Percentiles rank a stretch among this genome's conserved stretches.
phyloP scores from a whole-genome alignment of 768 basidiomycete species.

The Mycena polygramma region DNA sequence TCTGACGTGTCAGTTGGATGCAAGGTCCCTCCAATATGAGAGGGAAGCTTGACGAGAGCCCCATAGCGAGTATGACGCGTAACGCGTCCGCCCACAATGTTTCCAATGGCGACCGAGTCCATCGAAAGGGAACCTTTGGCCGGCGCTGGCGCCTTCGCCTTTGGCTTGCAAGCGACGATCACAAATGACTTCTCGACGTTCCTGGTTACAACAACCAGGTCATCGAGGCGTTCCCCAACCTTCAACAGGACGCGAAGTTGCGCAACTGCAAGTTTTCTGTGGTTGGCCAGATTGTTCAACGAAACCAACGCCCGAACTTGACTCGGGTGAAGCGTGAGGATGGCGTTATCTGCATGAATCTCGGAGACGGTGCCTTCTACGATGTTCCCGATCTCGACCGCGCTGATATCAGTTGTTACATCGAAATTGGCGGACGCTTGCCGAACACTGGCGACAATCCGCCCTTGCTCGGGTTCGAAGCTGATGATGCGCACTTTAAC shows the following conservation, averaged over 20 bases:
- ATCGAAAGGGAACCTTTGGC: slow-evolving; percentile 69
- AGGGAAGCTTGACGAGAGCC: slow-evolving; percentile 80
- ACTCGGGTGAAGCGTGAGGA: slow-evolving; percentile 79
- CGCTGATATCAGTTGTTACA: slow-evolving; percentile 72
- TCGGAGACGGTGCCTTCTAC: slow-evolving; percentile 81
- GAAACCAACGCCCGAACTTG: slow-evolving; percentile 87
- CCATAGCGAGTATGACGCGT: slow-evolving; percentile 79
- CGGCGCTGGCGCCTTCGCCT: slow-evolving; percentile 61
- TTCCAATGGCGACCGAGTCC: slow-evolving; percentile 77
- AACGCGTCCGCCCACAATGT: slow-evolving; percentile 85
- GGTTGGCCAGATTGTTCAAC: slow-evolving; percentile 87
- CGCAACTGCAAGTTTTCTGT: slow-evolving; percentile 72
- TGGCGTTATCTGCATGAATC: slow-evolving; percentile 87
- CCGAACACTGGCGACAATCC: slow-evolving; percentile 88
- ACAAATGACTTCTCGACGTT: slow-evolving; percentile 89
- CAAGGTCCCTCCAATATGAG: slow-evolving; percentile 79
- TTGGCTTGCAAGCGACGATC: slow-evolving; percentile 83
- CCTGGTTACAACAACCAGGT: slow-evolving; percentile 90
- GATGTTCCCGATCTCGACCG: slow-evolving; percentile 81
- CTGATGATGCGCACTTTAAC: slow-evolving; percentile 86
- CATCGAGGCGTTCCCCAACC: slow-evolving; percentile 76
- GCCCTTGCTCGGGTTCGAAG: slow-evolving; percentile 67
- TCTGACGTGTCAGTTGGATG: slow-evolving; percentile 88
- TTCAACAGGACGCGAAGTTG: slow-evolving; percentile 76
- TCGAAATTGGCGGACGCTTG: slow-evolving; percentile 74